These are phyloP conservation scores for Podaxis sp. DNA, from an alignment of 768 basidiomycete genomes.

Conservation along the genomic window DNA sequence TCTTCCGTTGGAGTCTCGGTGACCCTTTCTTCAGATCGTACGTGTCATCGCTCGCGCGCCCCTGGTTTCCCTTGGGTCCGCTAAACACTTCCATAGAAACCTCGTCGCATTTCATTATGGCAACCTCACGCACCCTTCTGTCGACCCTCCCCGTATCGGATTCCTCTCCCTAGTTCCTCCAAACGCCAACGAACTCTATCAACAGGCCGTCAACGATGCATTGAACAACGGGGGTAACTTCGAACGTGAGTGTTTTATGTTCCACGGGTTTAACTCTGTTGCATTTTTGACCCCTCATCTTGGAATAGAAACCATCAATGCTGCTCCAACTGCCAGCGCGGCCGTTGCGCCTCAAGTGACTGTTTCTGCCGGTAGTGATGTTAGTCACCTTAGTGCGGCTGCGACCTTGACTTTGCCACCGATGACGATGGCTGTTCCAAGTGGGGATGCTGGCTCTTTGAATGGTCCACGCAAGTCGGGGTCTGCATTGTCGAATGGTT, in stretches of 20 bases:
- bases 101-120: constrained; percentile 71
- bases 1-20: constrained; percentile 74
- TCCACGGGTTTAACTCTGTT: neutral
- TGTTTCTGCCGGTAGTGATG: constrained; percentile 6
- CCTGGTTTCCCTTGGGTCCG: neutral
- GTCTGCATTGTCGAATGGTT: neutral
- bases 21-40: constrained; percentile 73
- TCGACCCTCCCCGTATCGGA: constrained; percentile 68
- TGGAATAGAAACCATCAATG: constrained; percentile 30
- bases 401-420: neutral
- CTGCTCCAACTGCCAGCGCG: constrained; percentile 36
- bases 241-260: constrained; percentile 27
- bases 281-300: neutral
- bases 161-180: constrained; percentile 61
- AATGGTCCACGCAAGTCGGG: neutral
- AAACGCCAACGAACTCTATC: constrained; percentile 43
- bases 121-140: constrained; percentile 64
- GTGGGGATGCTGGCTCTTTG: neutral
- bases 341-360: constrained; percentile 20
- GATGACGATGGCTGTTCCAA: neutral
- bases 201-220: constrained; percentile 37
- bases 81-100: constrained; percentile 35
- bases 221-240: constrained; percentile 37
- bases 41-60: constrained; percentile 24
- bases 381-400: neutral